A percentile compares a stretch with the other conserved stretches of the same genome.
Conservation (phyloP, 2,329 filamentous ascomycete species). For the Fusarium camptoceras region DNA sequence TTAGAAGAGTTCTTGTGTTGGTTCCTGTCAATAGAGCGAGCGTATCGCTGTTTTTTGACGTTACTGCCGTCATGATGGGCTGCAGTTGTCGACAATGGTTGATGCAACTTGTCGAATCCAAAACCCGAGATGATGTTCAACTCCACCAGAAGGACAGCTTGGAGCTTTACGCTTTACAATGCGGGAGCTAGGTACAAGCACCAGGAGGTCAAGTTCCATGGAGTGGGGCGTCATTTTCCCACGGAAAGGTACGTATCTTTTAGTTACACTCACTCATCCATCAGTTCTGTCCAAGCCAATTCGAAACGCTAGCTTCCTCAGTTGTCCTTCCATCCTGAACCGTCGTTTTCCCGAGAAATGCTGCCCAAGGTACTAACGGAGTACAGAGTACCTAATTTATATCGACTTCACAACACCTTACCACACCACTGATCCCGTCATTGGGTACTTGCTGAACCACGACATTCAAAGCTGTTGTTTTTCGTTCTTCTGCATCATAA, state of each 20-base stretch:
- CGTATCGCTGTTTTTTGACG: constrained; percentile 60
- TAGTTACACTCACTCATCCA: background rate
- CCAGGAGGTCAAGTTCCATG: constrained; percentile 16
- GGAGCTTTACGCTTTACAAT: constrained; percentile 53
- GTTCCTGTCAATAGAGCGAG: constrained; percentile 83
- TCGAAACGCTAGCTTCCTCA: constrained; percentile 13
- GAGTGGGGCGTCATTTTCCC: constrained; percentile 10
- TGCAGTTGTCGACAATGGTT: constrained; percentile 50
- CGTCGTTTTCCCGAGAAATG: constrained; percentile 42
- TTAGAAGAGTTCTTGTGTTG: constrained; percentile 85
- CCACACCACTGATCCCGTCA: background rate
- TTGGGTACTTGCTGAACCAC: background rate
- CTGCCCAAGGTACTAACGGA: background rate
- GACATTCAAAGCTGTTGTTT: background rate
- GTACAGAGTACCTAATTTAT: too few species aligned
- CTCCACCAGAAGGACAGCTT: constrained; percentile 58
- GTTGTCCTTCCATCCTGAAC: constrained; percentile 7
- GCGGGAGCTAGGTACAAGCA: constrained; percentile 20
- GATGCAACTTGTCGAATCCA: constrained; percentile 51
- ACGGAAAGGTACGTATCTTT: constrained; percentile 39
- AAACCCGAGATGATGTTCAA: constrained; percentile 43
- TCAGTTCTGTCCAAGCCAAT: background rate
- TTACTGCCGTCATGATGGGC: constrained; percentile 60
- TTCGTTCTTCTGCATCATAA: background rate
- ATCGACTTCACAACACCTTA: constrained; percentile 4